Percentiles rank a stretch among this genome's conserved stretches.
phyloP scores from a whole-genome alignment of 176 grass and related monocot species.

The Musa acuminata region DNA sequence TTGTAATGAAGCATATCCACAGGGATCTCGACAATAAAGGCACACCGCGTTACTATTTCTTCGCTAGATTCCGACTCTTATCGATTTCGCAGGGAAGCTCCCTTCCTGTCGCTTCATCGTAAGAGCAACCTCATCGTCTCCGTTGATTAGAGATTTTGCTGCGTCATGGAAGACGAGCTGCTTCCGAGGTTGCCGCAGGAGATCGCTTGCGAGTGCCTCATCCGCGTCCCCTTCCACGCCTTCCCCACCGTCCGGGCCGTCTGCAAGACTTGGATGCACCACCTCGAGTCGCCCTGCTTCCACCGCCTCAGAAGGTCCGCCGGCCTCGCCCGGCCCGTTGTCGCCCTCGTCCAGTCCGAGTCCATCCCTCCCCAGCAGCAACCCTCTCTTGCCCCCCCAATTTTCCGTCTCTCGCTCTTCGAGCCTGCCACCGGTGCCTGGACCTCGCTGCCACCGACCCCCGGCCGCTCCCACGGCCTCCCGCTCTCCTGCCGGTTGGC shows the following conservation, averaged over 20 bases:
- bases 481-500: no score
- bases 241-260: conserved; percentile 51
- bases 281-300: conserved; percentile 54
- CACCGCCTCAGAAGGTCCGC: conserved; percentile 26
- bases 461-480: no score
- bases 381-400: neutral
- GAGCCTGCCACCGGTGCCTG: conserved; percentile 27
- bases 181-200: conserved; percentile 62
- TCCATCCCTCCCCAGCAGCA: conserved; percentile 2
- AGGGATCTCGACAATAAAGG: no score
- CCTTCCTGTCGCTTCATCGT: no score
- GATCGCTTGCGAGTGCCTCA: conserved; percentile 59
- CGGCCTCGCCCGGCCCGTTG: conserved; percentile 25
- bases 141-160: conserved; percentile 24
- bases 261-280: conserved; percentile 55
- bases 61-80: no score
- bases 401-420: conserved; percentile 38
- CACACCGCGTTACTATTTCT: no score
- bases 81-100: no score
- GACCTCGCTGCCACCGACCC: no score
- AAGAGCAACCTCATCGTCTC: no score
- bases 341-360: conserved; percentile 39
- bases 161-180: conserved; percentile 30
- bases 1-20: no score
- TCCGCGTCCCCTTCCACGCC: conserved; percentile 25